phyloP scores from a whole-genome alignment of 2,329 filamentous ascomycete genomes.

The Aspergillus novoparasiticus region DNA sequence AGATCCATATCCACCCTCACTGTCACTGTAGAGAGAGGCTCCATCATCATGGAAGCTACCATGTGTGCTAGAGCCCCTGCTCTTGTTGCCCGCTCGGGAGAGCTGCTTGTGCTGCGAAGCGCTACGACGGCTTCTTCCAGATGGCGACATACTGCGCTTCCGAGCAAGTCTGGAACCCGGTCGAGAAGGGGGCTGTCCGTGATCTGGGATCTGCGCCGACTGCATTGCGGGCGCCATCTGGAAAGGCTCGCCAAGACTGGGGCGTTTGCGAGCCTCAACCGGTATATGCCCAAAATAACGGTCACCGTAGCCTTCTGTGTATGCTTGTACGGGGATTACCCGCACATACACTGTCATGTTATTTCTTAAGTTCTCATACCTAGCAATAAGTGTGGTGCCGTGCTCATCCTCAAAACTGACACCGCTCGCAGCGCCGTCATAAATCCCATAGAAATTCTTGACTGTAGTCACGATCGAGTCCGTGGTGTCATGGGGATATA shows the following conservation, averaged over 20 bases:
- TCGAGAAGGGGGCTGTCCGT: slow-evolving; percentile 65
- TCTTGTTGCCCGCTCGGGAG: slow-evolving; percentile 69
- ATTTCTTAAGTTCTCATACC: slow-evolving; percentile 92
- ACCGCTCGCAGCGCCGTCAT: slow-evolving; percentile 76
- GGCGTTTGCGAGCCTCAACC: slow-evolving; percentile 56
- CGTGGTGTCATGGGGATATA: slow-evolving; percentile 92
- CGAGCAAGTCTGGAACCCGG: slow-evolving; percentile 71
- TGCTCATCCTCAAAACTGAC: slow-evolving; percentile 93
- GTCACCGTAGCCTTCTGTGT: slow-evolving; percentile 49
- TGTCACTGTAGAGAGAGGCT: slow-evolving; percentile 79
- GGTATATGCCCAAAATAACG: slow-evolving; percentile 52
- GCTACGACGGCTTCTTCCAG: slow-evolving; percentile 73
- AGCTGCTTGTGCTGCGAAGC: slow-evolving; percentile 74
- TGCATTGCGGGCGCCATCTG: slow-evolving; percentile 62
- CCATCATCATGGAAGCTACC: slow-evolving; percentile 69
- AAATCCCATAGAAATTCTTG: slow-evolving; percentile 98
- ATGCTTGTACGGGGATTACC: slow-evolving; percentile 66
- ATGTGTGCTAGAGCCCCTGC: slow-evolving; percentile 63
- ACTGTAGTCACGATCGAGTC: slow-evolving; percentile 98
- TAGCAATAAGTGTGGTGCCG: slow-evolving; percentile 88
- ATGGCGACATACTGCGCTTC: slow-evolving; percentile 77
- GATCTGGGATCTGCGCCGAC: slow-evolving; percentile 54
- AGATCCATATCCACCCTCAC: slow-evolving; percentile 77
- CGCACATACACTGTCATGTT: slow-evolving; percentile 94
- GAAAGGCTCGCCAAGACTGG: slow-evolving; percentile 65